Conservation (phyloP, 2,329 filamentous ascomycete species). For the Pleurostoma richardsiae region DNA sequence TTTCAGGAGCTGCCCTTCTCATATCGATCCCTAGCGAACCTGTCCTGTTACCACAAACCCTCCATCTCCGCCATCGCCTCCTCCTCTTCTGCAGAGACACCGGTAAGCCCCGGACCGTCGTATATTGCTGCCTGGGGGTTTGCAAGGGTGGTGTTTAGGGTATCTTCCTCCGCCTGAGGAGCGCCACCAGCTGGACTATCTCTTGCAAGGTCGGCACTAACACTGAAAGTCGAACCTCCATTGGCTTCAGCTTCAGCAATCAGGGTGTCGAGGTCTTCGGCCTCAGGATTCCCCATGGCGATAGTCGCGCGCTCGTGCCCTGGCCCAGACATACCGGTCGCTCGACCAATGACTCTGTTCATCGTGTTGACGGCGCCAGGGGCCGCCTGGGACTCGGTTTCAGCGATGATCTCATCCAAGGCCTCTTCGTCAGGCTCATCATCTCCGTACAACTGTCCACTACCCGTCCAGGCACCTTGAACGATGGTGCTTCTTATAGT, state of each 20-base stretch:
- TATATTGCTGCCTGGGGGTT: slow-evolving; percentile 28
- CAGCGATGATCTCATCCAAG: slow-evolving; percentile 47
- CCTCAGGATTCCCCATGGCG: slow-evolving; percentile 12
- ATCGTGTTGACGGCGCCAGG: no score
- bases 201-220: not conserved
- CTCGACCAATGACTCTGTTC: slow-evolving; percentile 1
- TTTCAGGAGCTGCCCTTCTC: no score
- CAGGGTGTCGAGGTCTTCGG: slow-evolving; percentile 28
- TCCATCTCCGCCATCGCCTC: slow-evolving; percentile 64
- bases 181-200: slow-evolving; percentile 23
- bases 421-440: slow-evolving; percentile 38
- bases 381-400: slow-evolving; percentile 29
- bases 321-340: slow-evolving; percentile 9
- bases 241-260: slow-evolving; percentile 23
- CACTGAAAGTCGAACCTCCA: not conserved
- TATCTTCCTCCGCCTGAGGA: slow-evolving; percentile 45
- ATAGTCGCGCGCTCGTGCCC: slow-evolving; percentile 3
- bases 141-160: slow-evolving; percentile 7
- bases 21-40: no score
- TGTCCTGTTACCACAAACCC: slow-evolving; percentile 37
- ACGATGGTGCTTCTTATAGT: slow-evolving; percentile 8
- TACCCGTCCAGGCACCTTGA: no score
- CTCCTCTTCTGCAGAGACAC: slow-evolving; percentile 45
- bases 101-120: slow-evolving; percentile 17
- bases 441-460: not conserved